phyloP scores from a whole-genome alignment of 2,329 filamentous ascomycete genomes.

The Xylariaceae sp. region DNA sequence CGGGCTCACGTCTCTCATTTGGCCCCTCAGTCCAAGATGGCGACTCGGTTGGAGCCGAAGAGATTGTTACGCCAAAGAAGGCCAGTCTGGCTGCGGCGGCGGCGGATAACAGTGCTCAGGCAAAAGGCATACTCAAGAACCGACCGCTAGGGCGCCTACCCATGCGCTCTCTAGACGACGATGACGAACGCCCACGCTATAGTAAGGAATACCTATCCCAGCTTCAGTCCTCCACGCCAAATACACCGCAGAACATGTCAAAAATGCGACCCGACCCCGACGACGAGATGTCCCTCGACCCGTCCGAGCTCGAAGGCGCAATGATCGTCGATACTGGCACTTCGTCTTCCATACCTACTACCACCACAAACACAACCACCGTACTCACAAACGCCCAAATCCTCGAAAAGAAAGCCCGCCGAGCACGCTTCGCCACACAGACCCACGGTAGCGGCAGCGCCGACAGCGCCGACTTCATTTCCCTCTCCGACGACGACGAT shows the following conservation, averaged over 20 bases:
- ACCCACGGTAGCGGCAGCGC: slow-evolving; percentile 25
- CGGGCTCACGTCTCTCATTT: slow-evolving; percentile 68
- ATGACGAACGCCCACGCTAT: slow-evolving; percentile 73
- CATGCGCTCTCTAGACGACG: slow-evolving; percentile 50
- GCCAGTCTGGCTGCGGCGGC: slow-evolving; percentile 59
- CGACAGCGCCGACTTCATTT: slow-evolving; percentile 55
- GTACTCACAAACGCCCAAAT: slow-evolving; percentile 86
- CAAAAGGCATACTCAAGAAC: slow-evolving; percentile 44
- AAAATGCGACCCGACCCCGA: slow-evolving; percentile 39
- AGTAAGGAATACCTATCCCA: slow-evolving; percentile 83
- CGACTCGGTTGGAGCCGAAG: slow-evolving; percentile 33
- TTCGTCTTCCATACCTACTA: slow-evolving; percentile 30
- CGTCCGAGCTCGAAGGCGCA: slow-evolving; percentile 59
- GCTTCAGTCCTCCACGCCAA: slow-evolving; percentile 79
- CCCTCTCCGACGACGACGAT: slow-evolving; percentile 52
- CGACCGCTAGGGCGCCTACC: slow-evolving; percentile 44
- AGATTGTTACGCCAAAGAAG: slow-evolving; percentile 59
- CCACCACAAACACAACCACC: slow-evolving; percentile 34
- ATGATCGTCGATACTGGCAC: slow-evolving; percentile 54
- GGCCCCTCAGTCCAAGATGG: slow-evolving; percentile 55
- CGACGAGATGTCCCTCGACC: slow-evolving; percentile 53
- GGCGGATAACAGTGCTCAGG: slow-evolving; percentile 62
- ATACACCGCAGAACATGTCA: slow-evolving; percentile 65
- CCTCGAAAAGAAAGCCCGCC: slow-evolving; percentile 81
- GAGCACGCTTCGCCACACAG: slow-evolving; percentile 74